phyloP scores from a whole-genome alignment of 2,329 filamentous ascomycete genomes.

The Myriosclerotinia scirpicola region DNA sequence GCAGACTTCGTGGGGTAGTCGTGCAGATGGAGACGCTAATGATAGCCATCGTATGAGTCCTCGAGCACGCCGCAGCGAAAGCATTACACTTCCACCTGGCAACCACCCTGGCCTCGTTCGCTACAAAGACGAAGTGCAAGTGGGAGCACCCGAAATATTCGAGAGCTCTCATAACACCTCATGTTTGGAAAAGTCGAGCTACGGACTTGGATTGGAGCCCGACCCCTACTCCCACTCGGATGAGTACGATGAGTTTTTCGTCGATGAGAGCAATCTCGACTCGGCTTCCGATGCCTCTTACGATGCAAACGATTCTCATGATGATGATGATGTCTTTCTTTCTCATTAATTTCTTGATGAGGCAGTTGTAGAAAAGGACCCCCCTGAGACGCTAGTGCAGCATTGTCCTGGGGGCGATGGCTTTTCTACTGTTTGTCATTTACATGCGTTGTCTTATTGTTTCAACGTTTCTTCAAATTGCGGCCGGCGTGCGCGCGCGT shows the following conservation, averaged over 20 bases:
- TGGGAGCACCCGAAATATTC: conserved; percentile 10
- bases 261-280: conserved; percentile 27
- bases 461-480: conserved; percentile 21
- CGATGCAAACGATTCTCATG: conserved; percentile 33
- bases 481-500: conserved; percentile 13
- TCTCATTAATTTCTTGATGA: conserved; percentile 24
- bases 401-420: conserved; percentile 32
- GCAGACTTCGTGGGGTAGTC: conserved; percentile 93
- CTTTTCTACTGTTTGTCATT: conserved; percentile 22
- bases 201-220: neutral
- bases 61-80: conserved; percentile 39
- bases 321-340: conserved; percentile 24
- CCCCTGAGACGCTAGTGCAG: conserved; percentile 41
- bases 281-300: conserved; percentile 29
- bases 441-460: conserved; percentile 20
- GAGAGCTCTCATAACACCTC: conserved; percentile 11
- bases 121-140: conserved; percentile 43
- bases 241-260: conserved; percentile 23
- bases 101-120: conserved; percentile 47
- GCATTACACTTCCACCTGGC: conserved; percentile 48
- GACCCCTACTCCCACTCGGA: conserved; percentile 14
- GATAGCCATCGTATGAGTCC: conserved; percentile 60
- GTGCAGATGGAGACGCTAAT: conserved; percentile 85
- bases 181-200: conserved; percentile 18
- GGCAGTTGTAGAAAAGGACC: conserved; percentile 28